A percentile compares a stretch with the other conserved stretches of the same genome.
These are phyloP conservation scores for Leucosporidium creatinivorum DNA, from an alignment of 768 basidiomycete genomes.

Conservation along the genomic window DNA sequence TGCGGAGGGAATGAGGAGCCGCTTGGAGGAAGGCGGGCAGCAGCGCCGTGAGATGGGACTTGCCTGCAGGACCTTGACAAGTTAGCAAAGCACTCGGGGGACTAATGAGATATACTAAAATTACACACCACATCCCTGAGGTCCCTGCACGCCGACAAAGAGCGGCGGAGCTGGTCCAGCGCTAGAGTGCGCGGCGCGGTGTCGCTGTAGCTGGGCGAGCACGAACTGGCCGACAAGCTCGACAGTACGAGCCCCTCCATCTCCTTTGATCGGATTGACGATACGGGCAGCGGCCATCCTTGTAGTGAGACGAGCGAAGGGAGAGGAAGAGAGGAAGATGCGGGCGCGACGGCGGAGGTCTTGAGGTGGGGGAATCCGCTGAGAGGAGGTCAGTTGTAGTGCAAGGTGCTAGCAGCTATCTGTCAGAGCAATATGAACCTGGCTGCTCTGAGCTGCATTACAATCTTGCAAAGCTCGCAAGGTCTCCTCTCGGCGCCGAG, in stretches of 20 bases:
- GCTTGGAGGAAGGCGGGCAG: slow-evolving; percentile 46
- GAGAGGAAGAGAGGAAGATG: no score
- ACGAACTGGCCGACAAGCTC: slow-evolving; percentile 19
- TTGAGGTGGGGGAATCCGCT: no score
- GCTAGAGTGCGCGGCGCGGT: background rate
- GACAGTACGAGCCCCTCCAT: slow-evolving; percentile 5
- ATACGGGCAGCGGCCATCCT: no score
- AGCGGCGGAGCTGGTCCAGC: slow-evolving; percentile 49
- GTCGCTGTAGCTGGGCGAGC: slow-evolving; percentile 12
- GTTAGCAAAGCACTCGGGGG: background rate
- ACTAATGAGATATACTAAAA: background rate
- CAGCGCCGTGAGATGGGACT: slow-evolving; percentile 66
- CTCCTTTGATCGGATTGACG: background rate
- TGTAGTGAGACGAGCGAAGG: no score
- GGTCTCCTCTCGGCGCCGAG: no score
- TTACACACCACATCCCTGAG: slow-evolving; percentile 66
- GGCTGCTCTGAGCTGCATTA: no score
- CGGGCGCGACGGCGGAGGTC: no score
- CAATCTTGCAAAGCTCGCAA: no score
- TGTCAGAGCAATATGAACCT: no score
- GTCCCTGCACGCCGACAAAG: slow-evolving; percentile 82
- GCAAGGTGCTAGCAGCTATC: no score
- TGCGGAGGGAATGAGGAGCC: slow-evolving; percentile 29
- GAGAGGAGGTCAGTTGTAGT: no score
- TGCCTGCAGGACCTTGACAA: slow-evolving; percentile 45